phyloP scores from a whole-genome alignment of 2,329 filamentous ascomycete species.

The Capronia americana region DNA sequence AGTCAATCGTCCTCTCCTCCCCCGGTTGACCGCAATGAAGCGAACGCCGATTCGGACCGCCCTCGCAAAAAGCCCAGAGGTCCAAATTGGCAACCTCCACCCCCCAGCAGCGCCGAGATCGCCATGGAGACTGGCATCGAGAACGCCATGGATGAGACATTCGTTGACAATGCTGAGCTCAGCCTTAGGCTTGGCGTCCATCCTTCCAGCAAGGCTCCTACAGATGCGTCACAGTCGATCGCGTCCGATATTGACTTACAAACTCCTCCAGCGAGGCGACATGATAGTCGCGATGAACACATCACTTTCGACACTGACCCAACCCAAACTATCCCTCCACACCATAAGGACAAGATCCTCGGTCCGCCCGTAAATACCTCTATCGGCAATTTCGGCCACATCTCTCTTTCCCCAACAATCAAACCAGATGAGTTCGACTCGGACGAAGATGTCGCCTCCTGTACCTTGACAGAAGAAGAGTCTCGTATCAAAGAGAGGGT shows the following conservation, averaged over 20 bases:
- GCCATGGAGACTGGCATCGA: conserved; percentile 68
- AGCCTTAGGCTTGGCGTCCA: conserved; percentile 2
- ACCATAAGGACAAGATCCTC: conserved; percentile 24
- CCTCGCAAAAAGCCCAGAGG: conserved; percentile 44
- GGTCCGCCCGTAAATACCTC: conserved; percentile 35
- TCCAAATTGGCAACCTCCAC: conserved; percentile 48
- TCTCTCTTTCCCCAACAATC: conserved; percentile 58
- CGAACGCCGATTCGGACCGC: neutral
- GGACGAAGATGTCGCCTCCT: conserved; percentile 85
- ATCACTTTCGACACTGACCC: conserved; percentile 30
- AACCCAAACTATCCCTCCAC: conserved; percentile 19
- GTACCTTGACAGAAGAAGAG: conserved; percentile 75
- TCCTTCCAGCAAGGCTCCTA: neutral
- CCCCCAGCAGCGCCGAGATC: conserved; percentile 65
- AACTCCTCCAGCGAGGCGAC: neutral
- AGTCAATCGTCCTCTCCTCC: conserved; percentile 9
- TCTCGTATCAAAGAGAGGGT: conserved; percentile 84
- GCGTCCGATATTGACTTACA: neutral
- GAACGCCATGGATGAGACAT: conserved; percentile 72
- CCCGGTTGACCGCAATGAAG: conserved; percentile 6
- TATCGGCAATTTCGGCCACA: conserved; percentile 34
- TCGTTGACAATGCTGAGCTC: conserved; percentile 46
- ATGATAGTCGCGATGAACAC: conserved; percentile 38
- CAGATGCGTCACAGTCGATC: neutral
- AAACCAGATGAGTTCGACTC: conserved; percentile 80